Evolutionary conservation across 352 stramenopile species (phyloP).

Genomic region (Phytophthora boehmeriae): DNA sequence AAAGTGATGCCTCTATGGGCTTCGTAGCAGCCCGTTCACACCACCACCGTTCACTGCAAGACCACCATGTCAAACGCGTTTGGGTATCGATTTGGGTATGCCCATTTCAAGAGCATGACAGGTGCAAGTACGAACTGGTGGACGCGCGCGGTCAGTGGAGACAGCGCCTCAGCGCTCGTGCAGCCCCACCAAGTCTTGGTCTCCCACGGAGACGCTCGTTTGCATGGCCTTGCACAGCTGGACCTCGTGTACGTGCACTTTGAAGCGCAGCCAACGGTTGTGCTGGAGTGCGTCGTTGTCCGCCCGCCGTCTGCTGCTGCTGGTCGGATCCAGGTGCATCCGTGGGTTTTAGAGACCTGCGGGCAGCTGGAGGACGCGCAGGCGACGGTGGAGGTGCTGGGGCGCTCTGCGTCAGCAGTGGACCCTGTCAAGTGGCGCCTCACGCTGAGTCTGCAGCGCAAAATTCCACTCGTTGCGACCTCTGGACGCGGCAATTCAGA

Average conservation of each 20-base stretch:
- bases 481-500: slow-evolving; percentile 4
- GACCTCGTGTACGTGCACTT: slow-evolving; percentile 21
- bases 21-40: too few species aligned
- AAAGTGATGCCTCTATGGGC: too few species aligned
- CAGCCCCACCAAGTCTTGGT: slow-evolving; percentile 62
- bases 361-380: slow-evolving; percentile 20
- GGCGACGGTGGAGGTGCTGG: slow-evolving; percentile 20
- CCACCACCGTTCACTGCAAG: too few species aligned
- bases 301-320: slow-evolving; percentile 5
- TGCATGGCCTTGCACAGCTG: slow-evolving; percentile 25
- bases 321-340: slow-evolving; percentile 46
- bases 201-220: slow-evolving; percentile 32
- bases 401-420: slow-evolving; percentile 12
- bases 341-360: slow-evolving; percentile 53
- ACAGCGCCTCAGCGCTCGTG: slow-evolving; percentile 21
- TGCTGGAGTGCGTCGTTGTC: slow-evolving; percentile 50
- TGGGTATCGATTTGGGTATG: too few species aligned
- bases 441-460: slow-evolving; percentile 41
- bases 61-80: too few species aligned
- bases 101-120: too few species aligned
- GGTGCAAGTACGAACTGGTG: too few species aligned
- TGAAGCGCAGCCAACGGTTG: slow-evolving; percentile 2
- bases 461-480: slow-evolving; percentile 30
- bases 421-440: slow-evolving; percentile 16
- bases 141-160: slow-evolving; percentile 15